Base-by-base conservation (phyloP, 2,329 filamentous ascomycete species). In the Microcyclospora tardicrescens region DNA sequence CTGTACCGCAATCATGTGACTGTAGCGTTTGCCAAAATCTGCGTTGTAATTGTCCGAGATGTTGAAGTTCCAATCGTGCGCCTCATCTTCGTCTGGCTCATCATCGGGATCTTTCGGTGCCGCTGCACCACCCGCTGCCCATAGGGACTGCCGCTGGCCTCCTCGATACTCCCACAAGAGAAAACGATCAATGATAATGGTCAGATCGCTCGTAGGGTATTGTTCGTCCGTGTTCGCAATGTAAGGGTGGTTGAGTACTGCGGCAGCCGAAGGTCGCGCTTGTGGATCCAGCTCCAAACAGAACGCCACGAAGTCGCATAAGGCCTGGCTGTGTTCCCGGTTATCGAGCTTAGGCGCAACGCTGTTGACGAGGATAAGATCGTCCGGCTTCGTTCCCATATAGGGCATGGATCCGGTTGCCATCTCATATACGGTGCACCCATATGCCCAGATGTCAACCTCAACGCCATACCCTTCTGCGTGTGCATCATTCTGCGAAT, bases 371-470 rank as follows among this genome's bases (percentile, higher is more conserved):
- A 65, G 28, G 52, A 56, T 47, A 10, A 42, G 30, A 12, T 43
- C 34, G 6, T 40, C 38, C 14, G 37, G 30, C 37, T 35, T 46
- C 10, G 32, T 37, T 14, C 16, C 40, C 10, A 32, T 33, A 73
- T 74, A 67, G 33, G 84, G 84, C 2, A 83, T 82, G 13, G 79
- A 64, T 1, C 84, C 84, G 3, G 80, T 84, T 1, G 84, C 82
- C 58, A 89, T 83, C 59, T 91, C 84, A 51, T 76, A 85, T 2
- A 85, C 69, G 58, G 86, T 81, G 44, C 82, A 81, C 2, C 84
- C 84, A 55, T 84, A 86, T 2, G 84, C 82, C 84, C 84, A 91
- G 36, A 87, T 85, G 50, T 91, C 84, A 33, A 71, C 61, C 40
- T 71, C 68, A 6, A 58, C 64, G 10, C 68, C 66, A 47, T 71